phyloP scores from a whole-genome alignment of 805 yeast species.

The Candida vartiovaarae region DNA sequence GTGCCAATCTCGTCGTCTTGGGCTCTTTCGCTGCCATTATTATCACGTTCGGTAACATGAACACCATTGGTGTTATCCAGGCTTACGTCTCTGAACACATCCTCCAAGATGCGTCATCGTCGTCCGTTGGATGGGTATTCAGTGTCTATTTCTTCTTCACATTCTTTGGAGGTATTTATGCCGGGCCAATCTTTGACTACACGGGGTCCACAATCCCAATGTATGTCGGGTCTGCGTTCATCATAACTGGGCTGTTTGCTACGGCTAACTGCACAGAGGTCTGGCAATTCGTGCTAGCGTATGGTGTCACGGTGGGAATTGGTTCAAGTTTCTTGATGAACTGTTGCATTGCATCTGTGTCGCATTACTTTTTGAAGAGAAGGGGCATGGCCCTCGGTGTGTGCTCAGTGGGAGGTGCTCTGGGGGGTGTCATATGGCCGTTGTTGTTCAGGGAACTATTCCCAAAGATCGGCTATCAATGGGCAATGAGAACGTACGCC shows the following conservation, averaged over 20 bases:
- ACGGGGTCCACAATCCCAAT: constrained; percentile 45
- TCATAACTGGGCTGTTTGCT: constrained; percentile 36
- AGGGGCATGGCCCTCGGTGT: constrained; percentile 38
- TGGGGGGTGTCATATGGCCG: constrained; percentile 43
- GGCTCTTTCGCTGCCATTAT: constrained; percentile 47
- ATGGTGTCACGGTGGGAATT: constrained; percentile 38
- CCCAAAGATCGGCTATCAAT: constrained; percentile 37
- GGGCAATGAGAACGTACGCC: constrained; percentile 44
- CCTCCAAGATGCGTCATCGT: constrained; percentile 35
- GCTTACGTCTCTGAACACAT: constrained; percentile 52
- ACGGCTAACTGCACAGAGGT: constrained; percentile 35
- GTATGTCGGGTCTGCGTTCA: constrained; percentile 36
- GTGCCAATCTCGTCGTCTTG: constrained; percentile 28
- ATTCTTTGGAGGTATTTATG: constrained; percentile 26
- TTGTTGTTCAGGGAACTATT: constrained; percentile 33
- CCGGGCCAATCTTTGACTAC: constrained; percentile 48
- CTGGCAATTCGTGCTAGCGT: constrained; percentile 44
- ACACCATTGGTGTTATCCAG: constrained; percentile 61
- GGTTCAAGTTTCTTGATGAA: constrained; percentile 41
- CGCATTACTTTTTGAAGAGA: constrained; percentile 36
- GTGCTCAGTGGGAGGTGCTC: constrained; percentile 39
- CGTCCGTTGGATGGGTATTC: constrained; percentile 65
- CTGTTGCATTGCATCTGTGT: constrained; percentile 33
- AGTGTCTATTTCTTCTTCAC: constrained; percentile 25
- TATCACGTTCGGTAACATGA: constrained; percentile 57